These are phyloP conservation scores for Picea sitchensis DNA, from an alignment of 75 land plant species.

Conservation along the genomic window DNA sequence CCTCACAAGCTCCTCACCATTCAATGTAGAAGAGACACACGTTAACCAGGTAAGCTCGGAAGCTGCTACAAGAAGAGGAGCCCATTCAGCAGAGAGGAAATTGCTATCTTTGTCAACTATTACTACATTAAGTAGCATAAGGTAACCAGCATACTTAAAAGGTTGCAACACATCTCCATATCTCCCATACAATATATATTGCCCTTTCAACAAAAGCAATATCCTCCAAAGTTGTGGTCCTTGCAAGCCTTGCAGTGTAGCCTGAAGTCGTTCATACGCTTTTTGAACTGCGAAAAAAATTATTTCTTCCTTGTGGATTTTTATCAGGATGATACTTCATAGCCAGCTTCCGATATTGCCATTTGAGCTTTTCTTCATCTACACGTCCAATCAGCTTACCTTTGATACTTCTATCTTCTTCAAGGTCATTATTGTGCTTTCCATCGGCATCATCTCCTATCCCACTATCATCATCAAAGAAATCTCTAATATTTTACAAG, in stretches of 20 bases:
- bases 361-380: constrained; percentile 84
- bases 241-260: constrained; percentile 87
- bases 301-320: constrained; percentile 67
- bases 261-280: constrained; percentile 97
- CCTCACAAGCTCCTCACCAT: no score
- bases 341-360: constrained; percentile 81
- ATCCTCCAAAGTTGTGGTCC: no score
- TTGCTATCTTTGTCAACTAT: constrained; percentile 79
- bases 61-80: no score
- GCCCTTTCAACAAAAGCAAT: no score
- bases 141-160: constrained; percentile 99
- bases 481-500: no score
- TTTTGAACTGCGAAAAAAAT: constrained; percentile 99
- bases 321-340: no score
- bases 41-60: no score
- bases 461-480: constrained; percentile 52
- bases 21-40: no score
- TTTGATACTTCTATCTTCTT: no score
- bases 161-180: constrained; percentile 28
- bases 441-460: constrained; percentile 25
- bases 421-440: constrained; percentile 27
- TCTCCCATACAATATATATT: no score
- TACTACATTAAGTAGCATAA: constrained; percentile 45
- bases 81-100: constrained; percentile 81
- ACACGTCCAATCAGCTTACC: no score